phyloP scores from a whole-genome alignment of 2,329 filamentous ascomycete species.

The Teratosphaeria zuluensis region DNA sequence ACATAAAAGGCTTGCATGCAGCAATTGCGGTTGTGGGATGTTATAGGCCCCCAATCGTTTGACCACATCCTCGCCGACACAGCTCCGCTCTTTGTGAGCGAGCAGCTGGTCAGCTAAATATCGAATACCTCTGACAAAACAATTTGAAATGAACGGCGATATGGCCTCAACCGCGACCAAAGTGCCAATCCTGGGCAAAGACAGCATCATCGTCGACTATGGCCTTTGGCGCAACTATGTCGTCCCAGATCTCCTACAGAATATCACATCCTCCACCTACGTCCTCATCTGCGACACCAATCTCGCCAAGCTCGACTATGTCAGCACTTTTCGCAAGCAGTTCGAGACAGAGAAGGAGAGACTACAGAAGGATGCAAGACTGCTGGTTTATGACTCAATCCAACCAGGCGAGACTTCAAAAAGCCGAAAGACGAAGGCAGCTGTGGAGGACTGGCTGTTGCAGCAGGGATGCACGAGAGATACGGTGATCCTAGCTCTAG shows the following conservation, averaged over 20 bases:
- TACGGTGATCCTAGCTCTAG: constrained; percentile 87
- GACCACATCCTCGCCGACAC: constrained; percentile 16
- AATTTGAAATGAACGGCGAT: constrained; percentile 13
- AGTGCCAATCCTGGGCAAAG: constrained; percentile 77
- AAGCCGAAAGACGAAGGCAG: constrained; percentile 82
- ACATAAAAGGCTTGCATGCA: constrained; percentile 14
- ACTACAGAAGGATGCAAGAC: constrained; percentile 46
- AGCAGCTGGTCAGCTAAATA: constrained; percentile 19
- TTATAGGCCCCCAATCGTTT: constrained; percentile 17
- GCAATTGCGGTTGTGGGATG: constrained; percentile 22
- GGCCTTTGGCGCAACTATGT: constrained; percentile 80
- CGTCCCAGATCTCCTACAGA: constrained; percentile 66
- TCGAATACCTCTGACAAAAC: constrained; percentile 8
- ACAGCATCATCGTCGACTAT: constrained; percentile 86
- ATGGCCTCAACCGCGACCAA: constrained; percentile 36
- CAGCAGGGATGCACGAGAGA: constrained; percentile 86
- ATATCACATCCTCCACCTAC: constrained; percentile 78
- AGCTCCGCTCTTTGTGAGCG: constrained; percentile 16
- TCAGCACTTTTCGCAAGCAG: constrained; percentile 60
- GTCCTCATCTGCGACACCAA: constrained; percentile 96
- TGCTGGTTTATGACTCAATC: constrained; percentile 80
- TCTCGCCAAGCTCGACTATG: constrained; percentile 62
- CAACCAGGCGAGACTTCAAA: constrained; percentile 91
- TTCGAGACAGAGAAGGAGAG: constrained; percentile 43
- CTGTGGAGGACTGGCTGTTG: constrained; percentile 97